Base-by-base conservation (phyloP, 2,329 filamentous ascomycete species). In the Aspergillus sp. region DNA sequence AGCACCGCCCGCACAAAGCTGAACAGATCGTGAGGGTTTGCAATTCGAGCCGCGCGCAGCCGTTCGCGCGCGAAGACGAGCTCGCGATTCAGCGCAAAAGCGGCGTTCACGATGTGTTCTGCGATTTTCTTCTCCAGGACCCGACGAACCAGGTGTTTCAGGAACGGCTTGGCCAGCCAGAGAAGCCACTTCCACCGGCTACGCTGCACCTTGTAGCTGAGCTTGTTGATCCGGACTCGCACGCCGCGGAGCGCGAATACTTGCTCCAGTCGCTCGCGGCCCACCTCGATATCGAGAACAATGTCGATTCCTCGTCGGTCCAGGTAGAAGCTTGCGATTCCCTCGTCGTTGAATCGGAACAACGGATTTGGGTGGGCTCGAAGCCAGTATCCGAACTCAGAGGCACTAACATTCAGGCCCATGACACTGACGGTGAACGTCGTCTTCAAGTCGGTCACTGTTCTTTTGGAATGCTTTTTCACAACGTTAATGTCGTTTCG, bases 301-400 rank as follows among this genome's bases (percentile, higher is more conserved):
- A 97, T 83, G 68, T 97, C 93, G 53, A 97, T 85, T 16, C 93
- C 93, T 17, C 89, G 84, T 61, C 93, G 86, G 69, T 97, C 93
- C 4, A 97, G 83, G 42, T 84, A 83, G 71, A 97, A 91, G 25
- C 88, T 90, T 4, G 88, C 90, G 45, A 97, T 88, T 3, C 93
- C 93, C 68, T 91, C 82, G 63, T 96, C 91, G 2, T 84, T 83
- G 25, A 96, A 79, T 20, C 85, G 85, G 45, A 96, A 77, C 2
- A 95, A 64, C 6, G 61, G 69, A 2, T 89, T 86, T 13, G 85
- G 84, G 68, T 94, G 92, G 0, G 89, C 81, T 9, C 88, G 88
- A 29, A 97, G 76, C 85, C 92, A 95, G 75, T 92, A 97, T 20
- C 93, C 93, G 29, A 97, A 79, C 57, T 97, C 91, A 20, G 93